phyloP scores from a whole-genome alignment of 1,139 yeast species.

The Suhomyces wounanorum region DNA sequence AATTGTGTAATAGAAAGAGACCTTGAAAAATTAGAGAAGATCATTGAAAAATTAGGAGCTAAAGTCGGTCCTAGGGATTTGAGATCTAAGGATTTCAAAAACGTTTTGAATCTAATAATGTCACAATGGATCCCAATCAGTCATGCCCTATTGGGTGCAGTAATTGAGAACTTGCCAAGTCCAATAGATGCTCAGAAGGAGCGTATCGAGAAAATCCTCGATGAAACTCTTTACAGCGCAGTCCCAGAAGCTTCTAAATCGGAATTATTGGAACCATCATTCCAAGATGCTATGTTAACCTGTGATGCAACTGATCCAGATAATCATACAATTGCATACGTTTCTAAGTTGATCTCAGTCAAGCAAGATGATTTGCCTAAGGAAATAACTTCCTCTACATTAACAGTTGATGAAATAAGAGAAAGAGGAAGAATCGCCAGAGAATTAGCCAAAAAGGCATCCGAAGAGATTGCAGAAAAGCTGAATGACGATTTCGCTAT shows the following conservation, averaged over 20 bases:
- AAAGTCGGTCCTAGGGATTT: conserved; percentile 75
- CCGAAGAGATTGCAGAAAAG: conserved; percentile 56
- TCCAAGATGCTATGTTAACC: conserved; percentile 57
- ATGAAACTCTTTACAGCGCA: conserved; percentile 42
- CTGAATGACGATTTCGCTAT: conserved; percentile 19
- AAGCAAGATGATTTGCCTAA: conserved; percentile 80
- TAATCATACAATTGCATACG: conserved; percentile 76
- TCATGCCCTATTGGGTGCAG: conserved; percentile 79
- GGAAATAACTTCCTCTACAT: conserved; percentile 35
- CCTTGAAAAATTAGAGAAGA: conserved; percentile 71
- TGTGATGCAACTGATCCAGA: conserved; percentile 57
- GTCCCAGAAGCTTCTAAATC: conserved; percentile 24
- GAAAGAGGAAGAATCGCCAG: conserved; percentile 72
- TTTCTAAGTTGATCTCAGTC: conserved; percentile 85
- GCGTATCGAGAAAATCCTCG: conserved; percentile 69
- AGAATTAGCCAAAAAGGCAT: conserved; percentile 66
- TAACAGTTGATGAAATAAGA: conserved; percentile 60
- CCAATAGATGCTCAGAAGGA: conserved; percentile 74
- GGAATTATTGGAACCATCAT: conserved; percentile 44
- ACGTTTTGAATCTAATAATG: conserved; percentile 67
- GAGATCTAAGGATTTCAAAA: conserved; percentile 73
- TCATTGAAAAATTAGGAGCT: conserved; percentile 68
- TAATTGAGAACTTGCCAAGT: conserved; percentile 82
- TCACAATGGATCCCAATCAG: conserved; percentile 96
- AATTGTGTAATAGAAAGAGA: conserved; percentile 66